Conservation (phyloP, 495 filamentous ascomycete genomes). For the Hyphodiscus hymeniophilus region DNA sequence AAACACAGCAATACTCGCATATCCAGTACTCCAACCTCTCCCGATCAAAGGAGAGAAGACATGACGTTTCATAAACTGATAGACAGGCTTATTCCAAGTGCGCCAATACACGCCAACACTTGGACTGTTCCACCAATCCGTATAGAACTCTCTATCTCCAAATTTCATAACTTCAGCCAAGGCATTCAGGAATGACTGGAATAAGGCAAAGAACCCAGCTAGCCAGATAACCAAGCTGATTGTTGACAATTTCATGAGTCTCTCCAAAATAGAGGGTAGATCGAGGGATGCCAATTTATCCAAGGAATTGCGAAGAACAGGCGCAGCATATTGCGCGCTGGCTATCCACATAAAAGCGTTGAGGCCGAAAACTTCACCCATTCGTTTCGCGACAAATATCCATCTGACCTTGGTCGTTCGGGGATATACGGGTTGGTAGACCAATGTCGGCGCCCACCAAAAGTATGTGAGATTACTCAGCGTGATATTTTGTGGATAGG, state of each 20-base stretch:
- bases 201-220: conserved; percentile 91
- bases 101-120: conserved; percentile 86
- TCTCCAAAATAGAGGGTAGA: conserved; percentile 73
- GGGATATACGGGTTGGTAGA: conserved; percentile 96
- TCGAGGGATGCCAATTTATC: conserved; percentile 77
- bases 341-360: conserved; percentile 88
- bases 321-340: conserved; percentile 86
- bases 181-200: conserved; percentile 83
- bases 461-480: conserved; percentile 83
- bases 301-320: conserved; percentile 79
- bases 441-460: conserved; percentile 92
- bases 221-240: conserved; percentile 94
- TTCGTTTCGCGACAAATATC: conserved; percentile 75
- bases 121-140: conserved; percentile 94
- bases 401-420: conserved; percentile 69
- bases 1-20: conserved; percentile 74
- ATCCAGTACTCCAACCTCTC: conserved; percentile 60
- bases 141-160: conserved; percentile 89
- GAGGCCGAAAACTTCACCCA: conserved; percentile 66
- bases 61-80: conserved; percentile 90
- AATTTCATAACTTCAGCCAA: conserved; percentile 86
- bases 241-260: conserved; percentile 88
- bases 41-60: conserved; percentile 80
- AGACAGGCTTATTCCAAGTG: conserved; percentile 95
- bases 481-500: conserved; percentile 87